Evolutionary conservation across 2,329 filamentous ascomycete genomes (phyloP).

Genomic region (Fusarium anguioides): DNA sequence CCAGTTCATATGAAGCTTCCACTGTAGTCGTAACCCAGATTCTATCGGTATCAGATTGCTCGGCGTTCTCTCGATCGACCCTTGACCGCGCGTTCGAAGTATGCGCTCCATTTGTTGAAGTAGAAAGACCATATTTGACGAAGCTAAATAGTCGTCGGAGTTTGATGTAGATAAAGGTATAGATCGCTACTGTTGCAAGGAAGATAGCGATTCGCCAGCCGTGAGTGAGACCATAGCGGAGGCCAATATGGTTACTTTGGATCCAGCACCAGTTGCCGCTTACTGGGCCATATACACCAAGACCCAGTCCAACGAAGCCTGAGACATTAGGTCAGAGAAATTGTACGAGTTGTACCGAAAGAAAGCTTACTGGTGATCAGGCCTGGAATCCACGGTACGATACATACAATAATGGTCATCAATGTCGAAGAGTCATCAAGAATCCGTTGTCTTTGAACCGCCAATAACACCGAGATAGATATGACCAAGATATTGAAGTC

Average conservation of each 20-base stretch:
- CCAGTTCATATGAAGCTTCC: neutral
- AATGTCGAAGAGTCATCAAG: neutral
- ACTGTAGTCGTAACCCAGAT: neutral
- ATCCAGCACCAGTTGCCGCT: slow-evolving; percentile 8
- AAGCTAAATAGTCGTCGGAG: neutral
- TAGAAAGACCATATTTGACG: neutral
- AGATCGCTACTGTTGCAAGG: neutral
- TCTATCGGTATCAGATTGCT: neutral
- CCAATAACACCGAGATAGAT: neutral
- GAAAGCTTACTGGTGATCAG: neutral
- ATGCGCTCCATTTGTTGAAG: neutral
- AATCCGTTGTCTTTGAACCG: neutral
- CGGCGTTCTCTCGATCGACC: neutral
- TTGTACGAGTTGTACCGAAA: no score
- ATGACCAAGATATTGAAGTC: neutral
- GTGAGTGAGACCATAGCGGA: neutral
- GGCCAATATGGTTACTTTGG: neutral
- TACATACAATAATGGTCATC: neutral
- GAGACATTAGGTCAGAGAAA: no score
- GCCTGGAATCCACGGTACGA: neutral
- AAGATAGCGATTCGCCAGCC: slow-evolving; percentile 1
- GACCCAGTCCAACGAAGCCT: neutral
- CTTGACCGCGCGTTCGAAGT: neutral
- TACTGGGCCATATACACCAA: neutral
- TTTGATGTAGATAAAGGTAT: slow-evolving; percentile 1